A percentile compares a stretch with the other conserved stretches of the same genome.
These are phyloP conservation scores for Arabidopsis lyrata DNA, from an alignment of 441 rosid species.

Conservation along the genomic window DNA sequence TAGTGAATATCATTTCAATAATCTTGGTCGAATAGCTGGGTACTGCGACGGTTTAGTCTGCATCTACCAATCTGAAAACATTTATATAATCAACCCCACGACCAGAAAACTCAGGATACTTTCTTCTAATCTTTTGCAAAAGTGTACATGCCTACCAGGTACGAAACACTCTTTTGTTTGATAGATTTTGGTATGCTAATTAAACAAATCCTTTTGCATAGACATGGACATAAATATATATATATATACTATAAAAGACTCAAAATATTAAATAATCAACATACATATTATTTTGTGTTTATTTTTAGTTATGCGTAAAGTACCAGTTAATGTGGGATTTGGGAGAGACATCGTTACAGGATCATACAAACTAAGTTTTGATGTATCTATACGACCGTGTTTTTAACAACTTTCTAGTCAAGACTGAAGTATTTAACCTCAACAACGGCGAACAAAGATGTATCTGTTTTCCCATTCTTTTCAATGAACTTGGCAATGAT, in stretches of 20 bases:
- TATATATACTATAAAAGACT: neutral
- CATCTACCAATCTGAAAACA: neutral
- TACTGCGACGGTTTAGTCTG: slow-evolving; percentile 14
- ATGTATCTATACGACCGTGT: neutral
- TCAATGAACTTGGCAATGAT: neutral
- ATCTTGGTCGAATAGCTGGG: neutral
- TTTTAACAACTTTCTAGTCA: neutral
- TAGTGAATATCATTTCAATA: neutral
- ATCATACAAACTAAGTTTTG: slow-evolving; percentile 20
- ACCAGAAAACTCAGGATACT: neutral
- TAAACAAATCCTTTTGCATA: too few relatives aligned
- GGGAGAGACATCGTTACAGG: slow-evolving; percentile 31
- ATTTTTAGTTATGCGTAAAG: neutral
- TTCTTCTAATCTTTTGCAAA: neutral
- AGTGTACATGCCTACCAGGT: neutral
- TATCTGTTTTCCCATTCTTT: neutral
- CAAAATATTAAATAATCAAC: neutral
- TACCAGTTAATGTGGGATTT: slow-evolving; percentile 8
- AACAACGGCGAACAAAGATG: neutral
- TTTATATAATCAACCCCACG: neutral
- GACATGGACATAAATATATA: neutral
- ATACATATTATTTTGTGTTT: neutral
- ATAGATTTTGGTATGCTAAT: neutral
- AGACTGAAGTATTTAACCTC: neutral
- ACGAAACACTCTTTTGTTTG: neutral